Percentiles rank a stretch among this genome's conserved stretches.
phyloP scores from a whole-genome alignment of 768 basidiomycete genomes.

The Leccinum truebloodii region DNA sequence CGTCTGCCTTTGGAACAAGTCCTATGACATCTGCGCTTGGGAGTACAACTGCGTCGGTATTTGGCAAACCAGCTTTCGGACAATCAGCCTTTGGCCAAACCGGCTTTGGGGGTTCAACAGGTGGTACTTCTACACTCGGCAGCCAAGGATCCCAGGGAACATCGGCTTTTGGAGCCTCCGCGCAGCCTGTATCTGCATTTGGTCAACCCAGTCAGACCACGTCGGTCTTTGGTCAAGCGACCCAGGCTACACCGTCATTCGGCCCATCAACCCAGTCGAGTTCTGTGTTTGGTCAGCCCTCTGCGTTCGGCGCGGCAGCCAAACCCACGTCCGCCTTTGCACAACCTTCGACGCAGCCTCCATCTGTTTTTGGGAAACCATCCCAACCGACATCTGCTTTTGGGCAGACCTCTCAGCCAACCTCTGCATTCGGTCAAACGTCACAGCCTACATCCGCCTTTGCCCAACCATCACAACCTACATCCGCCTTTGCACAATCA shows the following conservation, averaged over 20 bases:
- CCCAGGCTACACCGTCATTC: constrained; percentile 30
- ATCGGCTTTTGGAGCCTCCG: constrained; percentile 37
- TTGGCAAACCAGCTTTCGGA: constrained; percentile 36
- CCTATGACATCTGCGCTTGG: constrained; percentile 36
- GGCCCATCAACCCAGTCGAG: constrained; percentile 33
- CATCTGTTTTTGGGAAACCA: constrained; percentile 35
- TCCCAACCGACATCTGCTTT: constrained; percentile 37
- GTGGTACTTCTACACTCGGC: constrained; percentile 26
- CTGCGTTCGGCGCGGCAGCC: constrained; percentile 36
- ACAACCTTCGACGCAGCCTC: constrained; percentile 31
- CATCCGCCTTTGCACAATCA: constrained; percentile 30
- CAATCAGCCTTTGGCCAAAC: constrained; percentile 43
- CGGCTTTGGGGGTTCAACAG: constrained; percentile 23
- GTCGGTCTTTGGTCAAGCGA: constrained; percentile 40
- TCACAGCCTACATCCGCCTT: constrained; percentile 30
- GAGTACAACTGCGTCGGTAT: constrained; percentile 22
- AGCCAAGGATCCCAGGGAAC: constrained; percentile 28
- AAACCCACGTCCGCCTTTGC: constrained; percentile 29
- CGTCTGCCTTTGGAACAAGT: constrained; percentile 42
- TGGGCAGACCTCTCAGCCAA: constrained; percentile 34
- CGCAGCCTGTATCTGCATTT: constrained; percentile 38
- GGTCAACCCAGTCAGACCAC: constrained; percentile 36
- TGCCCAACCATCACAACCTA: constrained; percentile 28
- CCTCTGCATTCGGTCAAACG: constrained; percentile 41
- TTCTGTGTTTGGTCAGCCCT: constrained; percentile 41